Evolutionary conservation across 495 filamentous ascomycete genomes (phyloP).

Genomic region (Podospora anserina): DNA sequence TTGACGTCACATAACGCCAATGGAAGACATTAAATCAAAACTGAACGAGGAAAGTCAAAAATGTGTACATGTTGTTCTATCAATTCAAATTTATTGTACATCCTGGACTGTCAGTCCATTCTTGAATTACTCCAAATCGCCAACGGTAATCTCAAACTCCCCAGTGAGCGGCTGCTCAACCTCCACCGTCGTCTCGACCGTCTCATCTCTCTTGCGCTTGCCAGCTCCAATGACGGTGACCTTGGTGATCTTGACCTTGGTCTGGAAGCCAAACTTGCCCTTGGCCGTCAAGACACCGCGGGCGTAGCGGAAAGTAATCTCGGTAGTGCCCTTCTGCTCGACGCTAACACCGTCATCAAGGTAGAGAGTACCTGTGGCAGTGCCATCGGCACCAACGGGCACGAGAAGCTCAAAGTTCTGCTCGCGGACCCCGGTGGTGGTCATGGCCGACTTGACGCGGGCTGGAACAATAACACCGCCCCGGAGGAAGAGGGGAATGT

Average conservation of each 20-base stretch:
- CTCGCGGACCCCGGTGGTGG: conserved; percentile 64
- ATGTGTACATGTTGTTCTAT: too few species aligned
- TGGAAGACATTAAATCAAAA: too few species aligned
- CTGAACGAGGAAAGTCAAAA: too few species aligned
- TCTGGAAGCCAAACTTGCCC: conserved; percentile 53
- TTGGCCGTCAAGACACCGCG: conserved; percentile 47
- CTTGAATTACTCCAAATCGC: background rate
- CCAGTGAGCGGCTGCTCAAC: conserved; percentile 19
- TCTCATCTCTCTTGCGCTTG: conserved; percentile 14
- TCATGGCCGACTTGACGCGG: conserved; percentile 60
- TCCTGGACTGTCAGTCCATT: background rate
- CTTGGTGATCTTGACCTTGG: conserved; percentile 50
- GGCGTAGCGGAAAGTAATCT: conserved; percentile 54
- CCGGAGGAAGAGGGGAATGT: conserved; percentile 70
- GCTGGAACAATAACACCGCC: conserved; percentile 69
- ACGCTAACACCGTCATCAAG: conserved; percentile 61
- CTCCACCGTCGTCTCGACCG: conserved; percentile 7
- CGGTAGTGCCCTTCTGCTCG: conserved; percentile 45
- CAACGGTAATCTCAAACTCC: conserved; percentile 14
- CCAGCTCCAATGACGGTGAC: conserved; percentile 54
- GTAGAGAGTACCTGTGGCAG: conserved; percentile 48
- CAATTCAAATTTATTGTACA: background rate
- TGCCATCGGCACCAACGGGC: conserved; percentile 52
- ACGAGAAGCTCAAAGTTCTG: conserved; percentile 69
- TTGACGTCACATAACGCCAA: too few species aligned